phyloP scores from a whole-genome alignment of 2,329 filamentous ascomycete species.

The Colletotrichum cereale region DNA sequence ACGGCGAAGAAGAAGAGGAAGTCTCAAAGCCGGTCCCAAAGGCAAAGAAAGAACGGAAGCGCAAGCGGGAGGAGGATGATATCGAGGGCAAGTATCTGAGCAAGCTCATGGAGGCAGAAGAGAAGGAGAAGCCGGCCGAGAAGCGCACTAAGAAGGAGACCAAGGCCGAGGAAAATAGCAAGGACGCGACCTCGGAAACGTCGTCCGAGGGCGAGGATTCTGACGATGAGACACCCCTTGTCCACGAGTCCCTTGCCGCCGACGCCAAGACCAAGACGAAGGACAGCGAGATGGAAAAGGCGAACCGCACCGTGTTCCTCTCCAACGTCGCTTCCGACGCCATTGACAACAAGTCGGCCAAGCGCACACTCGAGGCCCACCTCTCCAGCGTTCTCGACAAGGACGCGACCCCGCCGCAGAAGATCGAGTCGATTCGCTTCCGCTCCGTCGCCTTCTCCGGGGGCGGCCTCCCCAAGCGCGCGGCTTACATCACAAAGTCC shows the following conservation, averaged over 20 bases:
- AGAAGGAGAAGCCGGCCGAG: constrained; percentile 63
- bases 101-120: constrained; percentile 71
- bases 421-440: constrained; percentile 92
- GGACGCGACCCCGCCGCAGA: constrained; percentile 69
- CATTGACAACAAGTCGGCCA: constrained; percentile 84
- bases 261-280: constrained; percentile 61
- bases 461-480: constrained; percentile 85
- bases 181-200: constrained; percentile 52
- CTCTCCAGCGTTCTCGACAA: constrained; percentile 79
- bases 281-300: constrained; percentile 80
- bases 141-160: constrained; percentile 63
- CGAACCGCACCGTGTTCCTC: constrained; percentile 90
- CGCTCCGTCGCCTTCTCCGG: constrained; percentile 90
- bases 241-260: constrained; percentile 69
- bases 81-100: constrained; percentile 78
- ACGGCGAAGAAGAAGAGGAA: constrained; percentile 52
- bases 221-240: constrained; percentile 58
- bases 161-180: constrained; percentile 63
- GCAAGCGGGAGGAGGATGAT: constrained; percentile 78
- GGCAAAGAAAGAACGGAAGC: constrained; percentile 67
- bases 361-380: constrained; percentile 82
- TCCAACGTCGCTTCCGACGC: constrained; percentile 89
- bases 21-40: constrained; percentile 54
- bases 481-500: constrained; percentile 91
- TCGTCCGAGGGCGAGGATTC: constrained; percentile 53